phyloP scores from a whole-genome alignment of 2,329 filamentous ascomycete species.

The Sarocladium oryzae region DNA sequence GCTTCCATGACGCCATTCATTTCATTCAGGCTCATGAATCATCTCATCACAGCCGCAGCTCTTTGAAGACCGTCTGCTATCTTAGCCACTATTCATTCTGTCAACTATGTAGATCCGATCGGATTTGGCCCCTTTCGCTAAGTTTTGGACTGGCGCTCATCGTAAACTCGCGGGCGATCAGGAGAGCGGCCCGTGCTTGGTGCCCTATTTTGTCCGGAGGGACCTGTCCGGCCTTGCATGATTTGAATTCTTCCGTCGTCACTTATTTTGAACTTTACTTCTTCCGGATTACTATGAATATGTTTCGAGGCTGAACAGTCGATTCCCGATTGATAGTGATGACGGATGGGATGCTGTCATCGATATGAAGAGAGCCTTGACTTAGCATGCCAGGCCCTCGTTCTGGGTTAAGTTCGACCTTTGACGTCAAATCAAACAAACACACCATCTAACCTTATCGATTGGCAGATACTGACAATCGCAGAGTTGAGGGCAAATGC shows the following conservation, averaged over 20 bases:
- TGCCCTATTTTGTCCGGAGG: neutral
- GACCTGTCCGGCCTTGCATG: neutral
- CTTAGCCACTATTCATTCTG: neutral
- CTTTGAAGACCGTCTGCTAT: neutral
- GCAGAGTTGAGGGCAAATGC: no score
- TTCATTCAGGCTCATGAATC: conserved; percentile 8
- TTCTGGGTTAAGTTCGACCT: no score
- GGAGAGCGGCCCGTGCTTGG: neutral
- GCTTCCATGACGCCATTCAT: conserved; percentile 11
- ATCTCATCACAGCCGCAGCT: neutral
- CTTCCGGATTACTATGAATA: no score
- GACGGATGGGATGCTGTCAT: neutral
- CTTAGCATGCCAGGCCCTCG: no score
- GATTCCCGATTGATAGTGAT: no score
- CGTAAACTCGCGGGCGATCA: conserved; percentile 5
- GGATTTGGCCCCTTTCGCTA: neutral
- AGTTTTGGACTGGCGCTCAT: neutral
- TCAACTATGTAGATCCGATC: neutral
- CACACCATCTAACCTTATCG: no score
- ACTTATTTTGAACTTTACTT: neutral
- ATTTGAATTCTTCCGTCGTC: neutral
- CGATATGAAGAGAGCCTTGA: no score
- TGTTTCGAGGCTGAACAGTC: no score
- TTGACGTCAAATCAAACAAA: no score
- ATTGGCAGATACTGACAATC: no score